These are phyloP conservation scores for Brassica hybrid DNA, from an alignment of 441 rosid genomes.

Conservation along the genomic window DNA sequence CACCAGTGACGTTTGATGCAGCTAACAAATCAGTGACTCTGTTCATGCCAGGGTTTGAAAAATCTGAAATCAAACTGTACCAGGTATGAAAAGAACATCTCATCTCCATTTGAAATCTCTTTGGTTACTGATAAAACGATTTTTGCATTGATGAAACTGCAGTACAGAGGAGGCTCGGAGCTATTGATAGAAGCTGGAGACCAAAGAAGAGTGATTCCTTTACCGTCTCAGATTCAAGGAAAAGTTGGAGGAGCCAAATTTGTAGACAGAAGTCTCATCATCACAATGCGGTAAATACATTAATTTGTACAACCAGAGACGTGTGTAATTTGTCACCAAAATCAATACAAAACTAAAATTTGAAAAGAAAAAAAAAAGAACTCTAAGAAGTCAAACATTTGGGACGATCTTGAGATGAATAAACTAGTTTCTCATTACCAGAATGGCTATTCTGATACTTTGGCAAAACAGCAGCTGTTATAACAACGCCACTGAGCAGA, in stretches of 20 bases:
- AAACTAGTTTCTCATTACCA: slow-evolving; percentile 47
- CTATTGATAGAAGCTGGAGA: slow-evolving; percentile 93
- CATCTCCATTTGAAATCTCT: slow-evolving; percentile 11
- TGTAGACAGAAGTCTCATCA: slow-evolving; percentile 64
- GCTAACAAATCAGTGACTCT: slow-evolving; percentile 67
- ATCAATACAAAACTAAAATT: background rate
- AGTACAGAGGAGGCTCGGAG: slow-evolving; percentile 93
- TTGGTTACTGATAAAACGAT: slow-evolving; percentile 3
- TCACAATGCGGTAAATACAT: slow-evolving; percentile 58
- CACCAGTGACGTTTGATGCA: slow-evolving; percentile 65
- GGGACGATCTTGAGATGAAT: slow-evolving; percentile 49
- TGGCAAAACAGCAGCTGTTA: slow-evolving; percentile 71
- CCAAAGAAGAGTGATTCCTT: slow-evolving; percentile 72
- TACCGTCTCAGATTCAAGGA: slow-evolving; percentile 82
- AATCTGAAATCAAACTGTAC: slow-evolving; percentile 90
- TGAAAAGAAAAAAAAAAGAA: background rate
- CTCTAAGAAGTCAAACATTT: slow-evolving; percentile 60
- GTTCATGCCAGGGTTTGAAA: slow-evolving; percentile 90
- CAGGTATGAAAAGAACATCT: slow-evolving; percentile 52
- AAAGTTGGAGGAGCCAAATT: slow-evolving; percentile 91
- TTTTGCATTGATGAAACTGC: slow-evolving; percentile 46
- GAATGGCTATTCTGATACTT: slow-evolving; percentile 42
- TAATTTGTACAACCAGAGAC: slow-evolving; percentile 30
- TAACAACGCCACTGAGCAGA: slow-evolving; percentile 68
- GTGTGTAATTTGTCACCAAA: slow-evolving; percentile 21